A percentile compares a stretch with the other conserved stretches of the same genome.
phyloP scores from a whole-genome alignment of 106 monocot species.

The Alisma plantagoaquatica region DNA sequence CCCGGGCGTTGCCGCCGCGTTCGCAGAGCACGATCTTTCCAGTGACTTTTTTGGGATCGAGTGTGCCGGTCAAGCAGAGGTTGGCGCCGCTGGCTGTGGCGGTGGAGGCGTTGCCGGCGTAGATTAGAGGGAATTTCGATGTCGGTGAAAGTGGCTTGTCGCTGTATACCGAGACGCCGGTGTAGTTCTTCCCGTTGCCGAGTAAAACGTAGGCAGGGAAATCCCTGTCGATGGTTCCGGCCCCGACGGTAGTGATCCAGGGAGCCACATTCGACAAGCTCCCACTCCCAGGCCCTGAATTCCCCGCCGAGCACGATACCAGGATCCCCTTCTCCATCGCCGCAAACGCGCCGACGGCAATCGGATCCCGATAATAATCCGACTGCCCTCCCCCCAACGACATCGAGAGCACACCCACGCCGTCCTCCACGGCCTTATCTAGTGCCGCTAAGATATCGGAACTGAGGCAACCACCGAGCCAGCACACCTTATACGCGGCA shows the following conservation, averaged over 20 bases:
- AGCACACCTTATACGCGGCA: slow-evolving; percentile 94
- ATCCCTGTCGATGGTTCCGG: slow-evolving; percentile 83
- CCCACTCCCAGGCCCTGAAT: slow-evolving; percentile 52
- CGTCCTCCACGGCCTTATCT: slow-evolving; percentile 74
- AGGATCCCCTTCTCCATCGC: slow-evolving; percentile 87
- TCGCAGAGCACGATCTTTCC: slow-evolving; percentile 93
- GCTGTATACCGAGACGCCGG: slow-evolving; percentile 84
- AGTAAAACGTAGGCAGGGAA: slow-evolving; percentile 65
- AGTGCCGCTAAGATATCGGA: slow-evolving; percentile 86
- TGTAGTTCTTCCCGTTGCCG: slow-evolving; percentile 70
- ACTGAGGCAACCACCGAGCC: slow-evolving; percentile 83
- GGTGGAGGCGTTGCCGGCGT: slow-evolving; percentile 82
- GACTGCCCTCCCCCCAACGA: slow-evolving; percentile 80
- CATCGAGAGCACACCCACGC: slow-evolving; percentile 69
- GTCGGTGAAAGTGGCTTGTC: slow-evolving; percentile 37
- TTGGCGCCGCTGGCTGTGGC: slow-evolving; percentile 56
- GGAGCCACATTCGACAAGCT: slow-evolving; percentile 80
- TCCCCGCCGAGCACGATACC: slow-evolving; percentile 90
- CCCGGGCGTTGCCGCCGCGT: slow-evolving; percentile 66
- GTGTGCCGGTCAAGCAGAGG: slow-evolving; percentile 76
- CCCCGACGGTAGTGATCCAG: slow-evolving; percentile 94
- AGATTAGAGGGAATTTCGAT: slow-evolving; percentile 36
- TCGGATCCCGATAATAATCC: slow-evolving; percentile 69
- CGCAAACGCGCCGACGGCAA: slow-evolving; percentile 74
- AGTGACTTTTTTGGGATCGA: slow-evolving; percentile 55